A percentile compares a stretch with the other conserved stretches of the same genome.
Evolutionary conservation across 805 yeast genomes (phyloP).

Genomic region (Myxozyma vanderwaltii): DNA sequence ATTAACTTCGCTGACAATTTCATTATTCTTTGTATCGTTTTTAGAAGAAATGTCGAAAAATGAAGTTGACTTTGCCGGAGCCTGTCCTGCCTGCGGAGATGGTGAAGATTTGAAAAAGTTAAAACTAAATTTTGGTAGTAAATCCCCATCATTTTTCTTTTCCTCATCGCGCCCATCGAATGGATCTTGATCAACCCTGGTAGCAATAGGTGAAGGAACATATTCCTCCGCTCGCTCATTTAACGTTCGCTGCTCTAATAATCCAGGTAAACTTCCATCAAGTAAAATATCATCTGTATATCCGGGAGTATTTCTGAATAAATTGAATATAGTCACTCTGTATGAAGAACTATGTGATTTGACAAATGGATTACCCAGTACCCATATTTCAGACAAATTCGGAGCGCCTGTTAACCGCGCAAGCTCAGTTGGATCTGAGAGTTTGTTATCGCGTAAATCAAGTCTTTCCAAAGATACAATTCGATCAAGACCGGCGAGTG

Average conservation of each 20-base stretch:
- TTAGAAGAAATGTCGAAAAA: no score
- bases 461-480: slow-evolving; percentile 33
- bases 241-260: slow-evolving; percentile 35
- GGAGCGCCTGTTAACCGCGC: slow-evolving; percentile 33
- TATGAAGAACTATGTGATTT: slow-evolving; percentile 31
- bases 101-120: slow-evolving; percentile 17
- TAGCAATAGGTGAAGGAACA: slow-evolving; percentile 19
- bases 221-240: slow-evolving; percentile 29
- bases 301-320: slow-evolving; percentile 34
- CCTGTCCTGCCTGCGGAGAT: not conserved
- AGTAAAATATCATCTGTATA: slow-evolving; percentile 34
- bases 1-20: not conserved
- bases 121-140: slow-evolving; percentile 19
- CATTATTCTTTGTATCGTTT: not conserved
- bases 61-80: not conserved
- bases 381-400: slow-evolving; percentile 37
- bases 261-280: slow-evolving; percentile 37
- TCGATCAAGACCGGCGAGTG: slow-evolving; percentile 36
- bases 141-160: slow-evolving; percentile 7
- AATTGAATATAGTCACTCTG: slow-evolving; percentile 35
- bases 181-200: not conserved
- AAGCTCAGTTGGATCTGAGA: slow-evolving; percentile 35
- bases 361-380: slow-evolving; percentile 37
- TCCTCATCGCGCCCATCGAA: not conserved
- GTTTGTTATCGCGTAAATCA: slow-evolving; percentile 37